Evolutionary conservation across 2,329 filamentous ascomycete genomes (phyloP), one percentile per base, ranked within the genome.

Genomic region (Colletotrichum agaves): DNA sequence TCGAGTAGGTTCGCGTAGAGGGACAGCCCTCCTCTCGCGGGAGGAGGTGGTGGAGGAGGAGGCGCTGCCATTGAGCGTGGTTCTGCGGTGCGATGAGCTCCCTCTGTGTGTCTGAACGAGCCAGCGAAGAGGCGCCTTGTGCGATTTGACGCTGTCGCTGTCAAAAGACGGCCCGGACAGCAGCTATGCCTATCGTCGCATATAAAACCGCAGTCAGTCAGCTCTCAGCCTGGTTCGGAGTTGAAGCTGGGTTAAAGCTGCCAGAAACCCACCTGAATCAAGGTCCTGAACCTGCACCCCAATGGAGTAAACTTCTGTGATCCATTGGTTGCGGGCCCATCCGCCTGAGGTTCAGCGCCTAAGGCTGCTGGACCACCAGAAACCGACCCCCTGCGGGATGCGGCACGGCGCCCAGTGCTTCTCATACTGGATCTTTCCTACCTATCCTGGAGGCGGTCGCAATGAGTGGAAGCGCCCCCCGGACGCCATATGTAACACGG

Each of bases 1-100:
- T 93, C 91, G 70, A 96, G 88, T 47, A 97, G 86, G 77, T 97
- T 93, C 61, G 93, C 94, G 77, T 97, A 97, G 5, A 97, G 88
- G 17, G 93, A 94, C 72, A 93, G 83, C 64, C 85, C 85, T 64
- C 83, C 80, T 63, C 82, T 79, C 52, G 78, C 75, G 12, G 79
- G 78, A 49, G 81, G 82, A 44, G 81, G 78, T 21, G 82, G 75
- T 37, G 79, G 79, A 15, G 75, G 75, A 15, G 76, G 75, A 15
- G 76, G 73, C 67, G 73, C 75, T 67, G 78, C 72, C 74, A 75
- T 78, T 56, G 50, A 27, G 63, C 19, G 37, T n/a, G 62, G 2
- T 7, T 21, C 33, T 8, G 19, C 3, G 6, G 11, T 3, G 3
- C 5, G 31, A n/a, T 8, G 27, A 27, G 27, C 27, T 27, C 27